Evolutionary conservation across 257 asterid genomes (phyloP), one percentile per base, ranked within the genome.

Genomic region (Cynanchum wilfordii): DNA sequence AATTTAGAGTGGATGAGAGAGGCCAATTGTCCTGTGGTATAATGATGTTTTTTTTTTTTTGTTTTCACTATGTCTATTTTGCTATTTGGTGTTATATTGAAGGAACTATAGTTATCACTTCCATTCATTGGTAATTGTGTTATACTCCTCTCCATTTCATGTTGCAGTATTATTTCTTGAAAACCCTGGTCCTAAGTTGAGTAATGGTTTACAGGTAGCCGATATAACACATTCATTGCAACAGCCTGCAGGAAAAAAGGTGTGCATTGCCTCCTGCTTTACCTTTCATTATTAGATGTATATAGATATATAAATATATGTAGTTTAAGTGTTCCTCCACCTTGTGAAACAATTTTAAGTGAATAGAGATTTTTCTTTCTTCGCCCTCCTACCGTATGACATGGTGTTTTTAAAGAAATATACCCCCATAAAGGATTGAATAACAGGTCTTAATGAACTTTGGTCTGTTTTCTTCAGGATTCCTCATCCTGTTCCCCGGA

Each of bases 231-330:
- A 92, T 87, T 90, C 99, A 73, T 77, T 95, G 68, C 98, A 95
- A 76, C 98, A 95, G 84, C 99, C 98, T 58, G 98, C 98, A n/a
- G 98, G 99, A 77, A 89, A 78, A 85, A 92, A 95, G 98, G 99
- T 92, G 76, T 50, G 77, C 45, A 9, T 45, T 22, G 59, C 60
- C 59, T 47, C 10, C 38, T 68, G 58, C 58, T 40, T 73, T 75
- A 30, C 45, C 20, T 62, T 62, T 62, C 25, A 33, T 33, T 30
- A 30, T 33, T 17, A n/a, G 66, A 29, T 0, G 42, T 60, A 5
- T 22, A 60, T 60, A 15, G 0, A 15, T 17, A 42, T 29, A 22
- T 60, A 27, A 30, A 12, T 17, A 58, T 58, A 58, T 10, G 6
- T 2, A 62, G 68, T 62, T 33, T 62, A 30, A 17, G 44, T 4